Conservation (phyloP, 164 flowering plant genomes). For the Piper longum region DNA sequence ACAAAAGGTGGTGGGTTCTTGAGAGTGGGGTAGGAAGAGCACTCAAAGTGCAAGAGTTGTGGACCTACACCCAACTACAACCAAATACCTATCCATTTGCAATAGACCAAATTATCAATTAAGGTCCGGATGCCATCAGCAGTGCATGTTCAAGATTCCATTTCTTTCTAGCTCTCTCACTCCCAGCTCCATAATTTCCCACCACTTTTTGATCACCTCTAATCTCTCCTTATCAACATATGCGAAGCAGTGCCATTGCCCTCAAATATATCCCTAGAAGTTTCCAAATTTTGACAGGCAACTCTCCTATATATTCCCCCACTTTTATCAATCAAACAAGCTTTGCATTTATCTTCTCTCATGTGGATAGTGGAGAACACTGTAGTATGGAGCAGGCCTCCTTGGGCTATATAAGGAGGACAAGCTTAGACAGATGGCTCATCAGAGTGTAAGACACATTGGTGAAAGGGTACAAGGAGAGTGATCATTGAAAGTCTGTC, state of each 20-base stretch:
- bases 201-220: conserved; percentile 6
- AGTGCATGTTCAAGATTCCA: conserved; percentile 27
- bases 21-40: conserved; percentile 41
- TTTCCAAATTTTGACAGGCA: conserved; percentile 19
- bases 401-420: conserved; percentile 29
- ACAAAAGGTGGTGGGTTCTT: conserved; percentile 5
- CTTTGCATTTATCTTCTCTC: conserved; percentile 15
- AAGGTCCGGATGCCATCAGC: conserved; percentile 9
- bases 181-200: conserved; percentile 18
- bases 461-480: not conserved
- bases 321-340: conserved; percentile 14
- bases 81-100: conserved; percentile 8
- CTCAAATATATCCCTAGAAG: conserved; percentile 7
- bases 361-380: conserved; percentile 23
- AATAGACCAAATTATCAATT: conserved; percentile 4
- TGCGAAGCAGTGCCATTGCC: not conserved
- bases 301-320: conserved; percentile 18
- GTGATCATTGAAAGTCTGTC: not conserved
- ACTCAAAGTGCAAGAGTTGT: conserved; percentile 17
- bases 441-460: not conserved
- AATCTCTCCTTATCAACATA: conserved; percentile 2
- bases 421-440: not conserved
- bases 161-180: conserved; percentile 6
- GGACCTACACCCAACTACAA: conserved; percentile 9
- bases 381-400: conserved; percentile 6